Conservation (phyloP, 1,284 basidiomycete species). For the Ceratobasidium sp. region DNA sequence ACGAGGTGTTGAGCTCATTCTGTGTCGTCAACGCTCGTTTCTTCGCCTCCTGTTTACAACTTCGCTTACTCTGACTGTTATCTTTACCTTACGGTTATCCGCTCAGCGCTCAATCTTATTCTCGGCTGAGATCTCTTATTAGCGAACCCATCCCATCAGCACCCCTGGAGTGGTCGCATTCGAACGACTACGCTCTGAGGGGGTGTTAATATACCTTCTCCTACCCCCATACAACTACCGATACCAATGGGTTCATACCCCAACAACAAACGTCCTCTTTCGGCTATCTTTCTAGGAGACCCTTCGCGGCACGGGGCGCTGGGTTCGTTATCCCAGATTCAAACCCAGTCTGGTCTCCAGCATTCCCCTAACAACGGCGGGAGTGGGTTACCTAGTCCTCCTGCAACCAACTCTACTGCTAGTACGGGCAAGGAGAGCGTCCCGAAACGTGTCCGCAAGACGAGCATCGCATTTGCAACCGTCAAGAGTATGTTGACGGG, state of each 20-base stretch:
- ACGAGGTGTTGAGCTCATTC: conserved; percentile 43
- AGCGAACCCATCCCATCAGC: not conserved
- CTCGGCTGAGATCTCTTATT: not conserved
- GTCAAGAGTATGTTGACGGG: conserved; percentile 43
- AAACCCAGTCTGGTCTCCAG: conserved; percentile 29
- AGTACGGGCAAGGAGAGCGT: conserved; percentile 39
- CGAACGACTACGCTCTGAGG: not conserved
- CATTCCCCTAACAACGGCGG: conserved; percentile 13
- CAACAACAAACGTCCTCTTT: conserved; percentile 46
- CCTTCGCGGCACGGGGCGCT: conserved; percentile 3
- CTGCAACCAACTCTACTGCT: conserved; percentile 48
- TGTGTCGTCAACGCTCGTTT: conserved; percentile 10
- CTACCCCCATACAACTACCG: not conserved
- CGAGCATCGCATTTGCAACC: conserved; percentile 43
- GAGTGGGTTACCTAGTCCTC: conserved; percentile 46
- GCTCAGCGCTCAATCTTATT: not conserved
- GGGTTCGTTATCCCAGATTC: conserved; percentile 31
- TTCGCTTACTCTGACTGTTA: not conserved
- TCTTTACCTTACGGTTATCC: not conserved
- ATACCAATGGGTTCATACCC: conserved; percentile 16
- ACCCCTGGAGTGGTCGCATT: not conserved
- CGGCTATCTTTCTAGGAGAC: conserved; percentile 50
- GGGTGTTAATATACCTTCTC: not conserved
- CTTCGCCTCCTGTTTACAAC: conserved; percentile 20
- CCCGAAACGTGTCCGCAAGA: conserved; percentile 43